Conservation (phyloP, 352 stramenopile genomes). For the Globisporangium abappressorium region DNA sequence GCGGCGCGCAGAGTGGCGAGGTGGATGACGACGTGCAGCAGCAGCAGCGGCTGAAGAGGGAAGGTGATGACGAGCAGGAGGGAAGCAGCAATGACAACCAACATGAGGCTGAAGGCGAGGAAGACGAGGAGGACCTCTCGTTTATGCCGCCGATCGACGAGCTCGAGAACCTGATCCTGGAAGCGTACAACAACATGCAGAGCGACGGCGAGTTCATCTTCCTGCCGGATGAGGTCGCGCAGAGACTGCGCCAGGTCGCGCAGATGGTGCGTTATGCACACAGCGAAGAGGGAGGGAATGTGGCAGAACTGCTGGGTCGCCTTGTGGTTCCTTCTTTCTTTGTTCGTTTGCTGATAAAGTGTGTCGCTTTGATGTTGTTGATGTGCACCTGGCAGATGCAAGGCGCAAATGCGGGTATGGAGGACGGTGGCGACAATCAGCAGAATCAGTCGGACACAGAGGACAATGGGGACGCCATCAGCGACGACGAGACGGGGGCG, state of each 20-base stretch:
- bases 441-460: slow-evolving; percentile 1
- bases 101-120: slow-evolving; percentile 2
- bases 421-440: not conserved
- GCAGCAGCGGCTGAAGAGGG: not conserved
- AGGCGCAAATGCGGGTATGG: not conserved
- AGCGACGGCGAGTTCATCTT: slow-evolving; percentile 82
- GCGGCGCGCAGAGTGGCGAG: not conserved
- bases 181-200: slow-evolving; percentile 84
- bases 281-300: not conserved
- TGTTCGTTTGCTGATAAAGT: not conserved
- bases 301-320: not conserved
- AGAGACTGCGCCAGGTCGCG: slow-evolving; percentile 59
- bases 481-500: slow-evolving; percentile 17
- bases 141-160: slow-evolving; percentile 32
- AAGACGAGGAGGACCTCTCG: slow-evolving; percentile 23
- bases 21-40: not conserved
- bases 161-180: slow-evolving; percentile 72
- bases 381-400: not conserved
- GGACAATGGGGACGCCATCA: not conserved
- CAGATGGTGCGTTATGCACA: slow-evolving; percentile 38
- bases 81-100: not conserved
- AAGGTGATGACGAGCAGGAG: not conserved
- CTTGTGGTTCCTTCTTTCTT: not conserved
- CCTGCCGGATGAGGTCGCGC: slow-evolving; percentile 57
- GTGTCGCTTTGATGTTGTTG: not conserved